A percentile compares a stretch with the other conserved stretches of the same genome.
Conservation (phyloP, 371 early-diverging fungal genomes). For the Syncephalastrum sp. region DNA sequence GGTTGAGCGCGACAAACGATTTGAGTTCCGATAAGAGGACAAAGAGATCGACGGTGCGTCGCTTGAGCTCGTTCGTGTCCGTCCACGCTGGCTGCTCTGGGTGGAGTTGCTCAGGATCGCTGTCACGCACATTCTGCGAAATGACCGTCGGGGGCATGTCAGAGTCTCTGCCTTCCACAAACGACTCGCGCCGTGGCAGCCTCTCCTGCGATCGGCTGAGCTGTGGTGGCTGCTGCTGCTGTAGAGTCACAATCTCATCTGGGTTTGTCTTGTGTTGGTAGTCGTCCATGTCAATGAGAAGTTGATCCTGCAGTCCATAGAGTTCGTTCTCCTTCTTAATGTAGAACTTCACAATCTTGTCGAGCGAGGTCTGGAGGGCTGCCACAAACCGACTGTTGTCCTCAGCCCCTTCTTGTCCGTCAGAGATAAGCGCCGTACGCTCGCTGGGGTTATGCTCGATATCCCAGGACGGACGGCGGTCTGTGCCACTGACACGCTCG, state of each 20-base stretch:
- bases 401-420: neutral
- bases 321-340: constrained; percentile 80
- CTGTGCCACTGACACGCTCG: constrained; percentile 51
- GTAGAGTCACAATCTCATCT: no score
- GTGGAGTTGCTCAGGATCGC: no score
- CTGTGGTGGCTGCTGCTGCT: no score
- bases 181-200: no score
- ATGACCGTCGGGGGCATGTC: constrained; percentile 1
- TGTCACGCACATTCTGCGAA: constrained; percentile 17
- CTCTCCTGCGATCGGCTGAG: no score
- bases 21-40: constrained; percentile 82
- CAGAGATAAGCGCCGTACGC: constrained; percentile 30
- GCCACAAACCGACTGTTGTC: constrained; percentile 64
- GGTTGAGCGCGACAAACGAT: constrained; percentile 89
- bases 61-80: constrained; percentile 1
- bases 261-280: no score
- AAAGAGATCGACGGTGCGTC: constrained; percentile 64
- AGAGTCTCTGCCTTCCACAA: no score
- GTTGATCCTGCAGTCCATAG: constrained; percentile 47
- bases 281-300: no score
- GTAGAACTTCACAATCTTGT: constrained; percentile 80
- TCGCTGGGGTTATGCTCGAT: constrained; percentile 30
- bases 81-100: no score
- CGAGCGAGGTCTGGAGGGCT: constrained; percentile 77
- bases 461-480: no score